These are phyloP conservation scores for Gracilariopsis chorda DNA, from an alignment of 23 red algal species.

Conservation along the genomic window DNA sequence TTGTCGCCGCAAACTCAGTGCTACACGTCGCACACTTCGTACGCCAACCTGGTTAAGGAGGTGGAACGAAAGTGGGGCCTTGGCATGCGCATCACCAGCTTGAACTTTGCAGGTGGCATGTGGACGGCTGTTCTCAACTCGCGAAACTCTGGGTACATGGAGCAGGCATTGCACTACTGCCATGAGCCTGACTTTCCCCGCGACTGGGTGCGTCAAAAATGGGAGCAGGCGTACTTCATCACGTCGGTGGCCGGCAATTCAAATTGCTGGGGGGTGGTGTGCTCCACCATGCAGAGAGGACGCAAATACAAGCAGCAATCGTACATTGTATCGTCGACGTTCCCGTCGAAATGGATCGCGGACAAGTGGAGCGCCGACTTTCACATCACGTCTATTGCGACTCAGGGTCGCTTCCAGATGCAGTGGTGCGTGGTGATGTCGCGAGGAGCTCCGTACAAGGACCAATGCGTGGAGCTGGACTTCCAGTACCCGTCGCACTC, in stretches of 20 bases:
- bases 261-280: conserved; percentile 95
- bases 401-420: conserved; percentile 88
- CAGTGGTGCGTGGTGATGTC: conserved; percentile 99
- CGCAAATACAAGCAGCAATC: conserved; percentile 95
- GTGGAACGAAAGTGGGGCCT: conserved; percentile 95
- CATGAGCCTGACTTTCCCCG: conserved; percentile 93
- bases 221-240: conserved; percentile 97
- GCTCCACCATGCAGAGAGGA: conserved; percentile 92
- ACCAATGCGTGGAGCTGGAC: conserved; percentile 96
- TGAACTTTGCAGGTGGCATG: conserved; percentile 96
- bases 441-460: conserved; percentile 90
- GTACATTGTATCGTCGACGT: conserved; percentile 98
- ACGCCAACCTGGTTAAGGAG: conserved; percentile 92
- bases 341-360: conserved; percentile 98
- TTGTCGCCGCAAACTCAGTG: conserved; percentile 90
- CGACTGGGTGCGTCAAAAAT: conserved; percentile 95
- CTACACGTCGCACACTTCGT: conserved; percentile 96
- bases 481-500: conserved; percentile 96
- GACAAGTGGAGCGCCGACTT: conserved; percentile 97
- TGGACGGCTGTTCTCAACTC: conserved; percentile 98
- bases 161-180: conserved; percentile 98
- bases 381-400: conserved; percentile 92
- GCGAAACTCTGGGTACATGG: conserved; percentile 66
- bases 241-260: conserved; percentile 92
- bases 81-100: conserved; percentile 90